Evolutionary conservation across 331 rosid genomes (phyloP).

Genomic region (Pyrus hybrid): DNA sequence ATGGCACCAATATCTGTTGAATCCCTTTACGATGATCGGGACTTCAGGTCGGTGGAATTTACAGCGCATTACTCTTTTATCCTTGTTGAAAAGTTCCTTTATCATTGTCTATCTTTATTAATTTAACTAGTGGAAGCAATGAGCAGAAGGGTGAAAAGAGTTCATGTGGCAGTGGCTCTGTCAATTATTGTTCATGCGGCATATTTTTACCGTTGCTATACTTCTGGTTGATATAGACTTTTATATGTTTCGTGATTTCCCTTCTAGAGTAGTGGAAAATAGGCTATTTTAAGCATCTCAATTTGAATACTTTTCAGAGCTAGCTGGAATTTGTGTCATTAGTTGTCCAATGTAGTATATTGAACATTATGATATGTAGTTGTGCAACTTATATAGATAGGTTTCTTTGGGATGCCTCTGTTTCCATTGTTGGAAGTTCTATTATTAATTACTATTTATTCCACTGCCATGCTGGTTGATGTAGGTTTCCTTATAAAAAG

Average conservation of each 20-base stretch:
- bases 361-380: background rate
- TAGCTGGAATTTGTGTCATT: background rate
- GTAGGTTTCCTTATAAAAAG: background rate
- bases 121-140: background rate
- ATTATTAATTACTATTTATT: background rate
- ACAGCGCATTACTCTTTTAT: background rate
- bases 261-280: background rate
- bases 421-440: background rate
- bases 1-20: slow-evolving; percentile 94
- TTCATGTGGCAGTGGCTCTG: background rate
- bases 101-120: background rate
- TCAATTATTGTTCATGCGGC: background rate
- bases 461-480: background rate
- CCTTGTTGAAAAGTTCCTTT: background rate
- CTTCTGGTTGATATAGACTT: background rate
- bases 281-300: background rate
- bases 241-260: background rate
- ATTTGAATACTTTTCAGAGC: background rate
- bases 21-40: slow-evolving; percentile 74
- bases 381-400: background rate
- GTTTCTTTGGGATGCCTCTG: background rate
- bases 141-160: background rate
- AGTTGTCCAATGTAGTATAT: background rate
- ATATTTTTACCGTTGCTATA: background rate
- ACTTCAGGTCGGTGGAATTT: slow-evolving; percentile 62